These are phyloP conservation scores for Liquidambar formosana DNA, from an alignment of 164 flowering plant species.

Conservation along the genomic window DNA sequence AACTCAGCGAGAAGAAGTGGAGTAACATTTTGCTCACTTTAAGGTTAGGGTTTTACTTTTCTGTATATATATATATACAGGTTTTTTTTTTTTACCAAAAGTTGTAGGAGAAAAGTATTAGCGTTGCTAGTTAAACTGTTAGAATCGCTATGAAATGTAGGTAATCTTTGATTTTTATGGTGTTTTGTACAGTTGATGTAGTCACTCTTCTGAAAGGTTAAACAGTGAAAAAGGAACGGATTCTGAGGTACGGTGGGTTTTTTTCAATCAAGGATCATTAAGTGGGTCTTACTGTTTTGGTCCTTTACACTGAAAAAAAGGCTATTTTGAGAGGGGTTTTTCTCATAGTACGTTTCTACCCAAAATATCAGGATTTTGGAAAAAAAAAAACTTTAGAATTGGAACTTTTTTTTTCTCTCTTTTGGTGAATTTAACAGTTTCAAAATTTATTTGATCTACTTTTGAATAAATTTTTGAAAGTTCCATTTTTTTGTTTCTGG, in stretches of 20 bases:
- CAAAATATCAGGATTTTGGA: neutral
- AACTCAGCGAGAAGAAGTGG: neutral
- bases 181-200: neutral
- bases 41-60: slow-evolving; percentile 5
- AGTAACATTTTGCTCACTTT: neutral
- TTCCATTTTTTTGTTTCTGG: neutral
- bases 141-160: neutral
- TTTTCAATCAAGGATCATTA: neutral
- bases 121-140: neutral
- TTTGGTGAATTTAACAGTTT: too few species aligned
- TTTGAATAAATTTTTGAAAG: neutral
- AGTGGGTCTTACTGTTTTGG: neutral
- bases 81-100: neutral
- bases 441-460: neutral
- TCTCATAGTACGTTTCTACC: neutral
- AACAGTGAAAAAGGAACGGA: neutral
- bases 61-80: neutral
- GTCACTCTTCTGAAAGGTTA: neutral
- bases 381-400: neutral
- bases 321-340: neutral
- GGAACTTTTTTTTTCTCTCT: neutral
- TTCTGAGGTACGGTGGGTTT: neutral
- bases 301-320: neutral
- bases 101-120: too few species aligned
- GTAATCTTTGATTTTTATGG: neutral